Conservation (phyloP, 192 early-diverging fungal genomes). For the Backusella tuberculispora region DNA sequence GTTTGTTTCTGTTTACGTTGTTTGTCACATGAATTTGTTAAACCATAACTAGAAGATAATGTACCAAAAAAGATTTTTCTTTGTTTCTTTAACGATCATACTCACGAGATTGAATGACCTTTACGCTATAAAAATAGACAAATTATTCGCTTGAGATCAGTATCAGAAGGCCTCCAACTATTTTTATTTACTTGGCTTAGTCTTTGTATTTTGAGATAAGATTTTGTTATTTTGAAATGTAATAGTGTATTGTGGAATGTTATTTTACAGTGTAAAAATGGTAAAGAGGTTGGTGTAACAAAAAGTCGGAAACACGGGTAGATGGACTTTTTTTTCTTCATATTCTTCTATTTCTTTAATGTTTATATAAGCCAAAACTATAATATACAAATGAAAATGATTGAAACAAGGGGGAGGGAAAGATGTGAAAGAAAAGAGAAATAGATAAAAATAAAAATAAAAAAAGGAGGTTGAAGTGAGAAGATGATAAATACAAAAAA, state of each 20-base stretch:
- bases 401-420: neutral
- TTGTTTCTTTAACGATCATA: neutral
- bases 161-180: neutral
- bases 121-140: conserved; percentile 5
- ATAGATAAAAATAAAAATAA: neutral
- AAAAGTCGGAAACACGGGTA: neutral
- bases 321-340: neutral
- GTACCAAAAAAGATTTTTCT: neutral
- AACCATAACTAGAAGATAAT: neutral
- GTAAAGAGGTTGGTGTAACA: neutral
- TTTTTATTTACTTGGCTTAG: conserved; percentile 1
- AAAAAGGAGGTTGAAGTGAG: neutral
- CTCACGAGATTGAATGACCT: conserved; percentile 4
- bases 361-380: conserved; percentile 15
- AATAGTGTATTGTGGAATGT: conserved; percentile 3
- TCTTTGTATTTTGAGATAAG: neutral
- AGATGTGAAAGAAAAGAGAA: neutral
- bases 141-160: neutral
- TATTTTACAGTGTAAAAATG: neutral
- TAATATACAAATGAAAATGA: conserved; percentile 17
- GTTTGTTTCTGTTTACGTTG: neutral
- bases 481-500: conserved; percentile 11
- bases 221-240: neutral
- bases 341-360: conserved; percentile 16
- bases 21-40: neutral